phyloP scores from a whole-genome alignment of 1,284 basidiomycete genomes.

The Ganoderma sinense region DNA sequence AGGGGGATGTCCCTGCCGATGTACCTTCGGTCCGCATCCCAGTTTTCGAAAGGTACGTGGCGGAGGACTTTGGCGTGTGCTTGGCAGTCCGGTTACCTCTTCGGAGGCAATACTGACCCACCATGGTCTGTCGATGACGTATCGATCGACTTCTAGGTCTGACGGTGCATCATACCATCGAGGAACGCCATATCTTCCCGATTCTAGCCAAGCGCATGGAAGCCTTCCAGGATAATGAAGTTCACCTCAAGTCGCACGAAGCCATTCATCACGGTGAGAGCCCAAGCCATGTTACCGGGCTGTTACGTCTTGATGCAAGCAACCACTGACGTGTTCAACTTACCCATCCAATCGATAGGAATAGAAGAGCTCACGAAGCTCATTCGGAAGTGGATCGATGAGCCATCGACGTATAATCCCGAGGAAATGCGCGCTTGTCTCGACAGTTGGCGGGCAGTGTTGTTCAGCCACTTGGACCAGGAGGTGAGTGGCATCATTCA shows the following conservation, averaged over 20 bases:
- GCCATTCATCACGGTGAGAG: slow-evolving; percentile 69
- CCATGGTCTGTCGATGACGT: background rate
- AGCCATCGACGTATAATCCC: slow-evolving; percentile 63
- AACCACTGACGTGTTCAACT: background rate
- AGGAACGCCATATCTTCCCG: slow-evolving; percentile 71
- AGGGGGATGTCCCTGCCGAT: slow-evolving; percentile 38
- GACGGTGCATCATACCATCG: slow-evolving; percentile 73
- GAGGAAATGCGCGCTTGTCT: slow-evolving; percentile 63
- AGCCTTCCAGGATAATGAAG: slow-evolving; percentile 59
- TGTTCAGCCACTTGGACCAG: slow-evolving; percentile 75
- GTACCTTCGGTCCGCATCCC: slow-evolving; percentile 36
- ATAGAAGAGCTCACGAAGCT: slow-evolving; percentile 59
- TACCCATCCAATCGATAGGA: slow-evolving; percentile 44
- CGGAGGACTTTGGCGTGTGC: background rate
- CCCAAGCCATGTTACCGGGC: background rate
- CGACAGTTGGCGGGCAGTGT: slow-evolving; percentile 67
- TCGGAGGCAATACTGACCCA: background rate
- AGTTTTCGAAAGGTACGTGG: slow-evolving; percentile 30
- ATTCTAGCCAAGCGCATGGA: slow-evolving; percentile 68
- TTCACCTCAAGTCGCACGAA: slow-evolving; percentile 67
- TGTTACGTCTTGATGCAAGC: background rate
- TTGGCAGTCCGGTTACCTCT: background rate
- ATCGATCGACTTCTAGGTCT: slow-evolving; percentile 46
- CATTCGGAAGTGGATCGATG: slow-evolving; percentile 53
- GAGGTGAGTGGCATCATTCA: slow-evolving; percentile 52